Percentiles rank a stretch among this genome's conserved stretches.
Conservation (phyloP, 1,139 yeast species). For the Kazachstania sp. region DNA sequence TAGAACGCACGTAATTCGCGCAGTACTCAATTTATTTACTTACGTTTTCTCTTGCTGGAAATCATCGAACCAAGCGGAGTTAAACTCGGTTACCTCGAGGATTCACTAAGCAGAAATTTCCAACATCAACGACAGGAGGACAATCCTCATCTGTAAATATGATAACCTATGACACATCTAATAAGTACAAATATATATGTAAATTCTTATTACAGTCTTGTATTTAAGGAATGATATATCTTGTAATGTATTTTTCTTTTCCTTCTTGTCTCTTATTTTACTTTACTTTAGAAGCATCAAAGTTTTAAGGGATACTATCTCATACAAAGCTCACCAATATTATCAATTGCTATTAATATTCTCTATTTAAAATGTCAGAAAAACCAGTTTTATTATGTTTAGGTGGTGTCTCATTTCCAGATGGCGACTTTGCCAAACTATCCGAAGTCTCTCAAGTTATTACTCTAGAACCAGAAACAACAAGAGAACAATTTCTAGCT, state of each 20-base stretch:
- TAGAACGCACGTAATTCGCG: too few relatives aligned
- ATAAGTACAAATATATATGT: neutral
- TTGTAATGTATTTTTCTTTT: too few relatives aligned
- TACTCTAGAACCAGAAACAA: constrained; percentile 34
- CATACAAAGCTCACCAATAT: too few relatives aligned
- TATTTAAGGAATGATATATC: too few relatives aligned
- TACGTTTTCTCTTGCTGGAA: neutral
- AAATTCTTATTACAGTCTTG: neutral
- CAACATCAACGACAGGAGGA: too few relatives aligned
- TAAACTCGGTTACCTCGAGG: neutral
- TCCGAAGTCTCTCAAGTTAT: constrained; percentile 44
- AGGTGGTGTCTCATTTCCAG: constrained; percentile 47
- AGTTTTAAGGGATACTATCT: too few relatives aligned
- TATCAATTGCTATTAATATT: neutral
- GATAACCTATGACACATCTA: neutral
- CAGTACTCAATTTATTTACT: too few relatives aligned
- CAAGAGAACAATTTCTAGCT: constrained; percentile 44
- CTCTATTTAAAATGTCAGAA: constrained; percentile 4
- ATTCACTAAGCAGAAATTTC: too few relatives aligned
- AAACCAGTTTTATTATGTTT: constrained; percentile 53
- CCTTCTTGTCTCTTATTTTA: too few relatives aligned
- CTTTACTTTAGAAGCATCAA: too few relatives aligned
- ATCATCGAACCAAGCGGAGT: neutral
- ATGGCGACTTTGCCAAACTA: constrained; percentile 48
- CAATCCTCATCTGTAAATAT: neutral